A percentile compares a stretch with the other conserved stretches of the same genome.
Conservation (phyloP, 1,139 yeast genomes). For the Hanseniaspora uvarum region DNA sequence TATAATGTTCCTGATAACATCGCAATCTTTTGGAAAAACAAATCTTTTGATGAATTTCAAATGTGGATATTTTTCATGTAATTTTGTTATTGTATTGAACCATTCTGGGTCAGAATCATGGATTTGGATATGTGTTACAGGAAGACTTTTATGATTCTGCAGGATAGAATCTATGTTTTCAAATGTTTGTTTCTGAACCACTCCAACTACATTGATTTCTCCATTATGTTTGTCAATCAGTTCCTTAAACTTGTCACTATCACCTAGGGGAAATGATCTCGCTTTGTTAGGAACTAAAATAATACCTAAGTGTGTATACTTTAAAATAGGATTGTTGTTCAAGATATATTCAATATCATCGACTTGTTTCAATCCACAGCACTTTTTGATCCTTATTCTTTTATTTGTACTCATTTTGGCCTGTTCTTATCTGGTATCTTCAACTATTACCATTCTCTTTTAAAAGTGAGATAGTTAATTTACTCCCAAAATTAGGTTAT, state of each 20-base stretch:
- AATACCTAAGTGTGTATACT: slow-evolving; percentile 45
- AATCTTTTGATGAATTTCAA: slow-evolving; percentile 52
- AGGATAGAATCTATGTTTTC: slow-evolving; percentile 41
- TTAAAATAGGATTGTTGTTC: neutral
- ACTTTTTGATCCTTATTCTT: slow-evolving; percentile 5
- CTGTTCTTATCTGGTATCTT: too few species aligned
- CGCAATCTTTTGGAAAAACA: slow-evolving; percentile 48
- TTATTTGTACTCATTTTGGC: neutral
- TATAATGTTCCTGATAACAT: slow-evolving; percentile 21
- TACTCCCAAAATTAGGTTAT: too few species aligned
- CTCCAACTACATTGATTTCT: slow-evolving; percentile 54
- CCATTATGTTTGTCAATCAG: slow-evolving; percentile 26
- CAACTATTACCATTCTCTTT: too few species aligned
- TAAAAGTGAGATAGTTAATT: too few species aligned
- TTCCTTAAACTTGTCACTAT: slow-evolving; percentile 47
- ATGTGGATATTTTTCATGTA: slow-evolving; percentile 26
- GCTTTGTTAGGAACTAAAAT: slow-evolving; percentile 75
- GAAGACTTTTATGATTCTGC: slow-evolving; percentile 37
- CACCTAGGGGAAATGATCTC: slow-evolving; percentile 51
- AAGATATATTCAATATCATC: slow-evolving; percentile 13
- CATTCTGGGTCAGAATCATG: slow-evolving; percentile 63
- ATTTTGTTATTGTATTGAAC: slow-evolving; percentile 34
- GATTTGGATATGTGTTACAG: slow-evolving; percentile 71
- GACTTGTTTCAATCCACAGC: slow-evolving; percentile 15
- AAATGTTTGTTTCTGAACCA: slow-evolving; percentile 70